phyloP scores from a whole-genome alignment of 257 asterid species.

The Salvia miltiorrhiza region DNA sequence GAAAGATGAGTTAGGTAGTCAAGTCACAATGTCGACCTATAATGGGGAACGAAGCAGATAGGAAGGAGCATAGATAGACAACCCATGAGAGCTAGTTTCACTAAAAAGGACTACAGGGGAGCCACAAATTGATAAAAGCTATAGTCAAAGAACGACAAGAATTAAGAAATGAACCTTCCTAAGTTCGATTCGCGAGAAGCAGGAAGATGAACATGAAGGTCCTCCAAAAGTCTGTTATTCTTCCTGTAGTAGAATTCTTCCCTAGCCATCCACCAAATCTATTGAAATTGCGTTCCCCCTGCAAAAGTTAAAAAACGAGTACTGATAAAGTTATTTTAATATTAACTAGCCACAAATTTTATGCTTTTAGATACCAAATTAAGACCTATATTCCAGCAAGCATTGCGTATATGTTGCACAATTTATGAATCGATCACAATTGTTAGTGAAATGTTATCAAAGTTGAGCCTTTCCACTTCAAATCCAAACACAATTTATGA shows the following conservation, averaged over 20 bases:
- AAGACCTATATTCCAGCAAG: too few species aligned
- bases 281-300: constrained; percentile 95
- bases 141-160: background rate
- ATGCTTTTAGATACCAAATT: too few species aligned
- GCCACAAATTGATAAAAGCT: background rate
- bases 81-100: background rate
- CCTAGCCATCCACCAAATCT: constrained; percentile 99
- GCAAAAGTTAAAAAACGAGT: constrained; percentile 23
- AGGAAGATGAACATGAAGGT: constrained; percentile 86
- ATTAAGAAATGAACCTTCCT: constrained; percentile 58
- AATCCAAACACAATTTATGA: too few species aligned
- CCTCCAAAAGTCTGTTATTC: constrained; percentile 84
- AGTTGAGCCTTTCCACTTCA: too few species aligned
- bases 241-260: constrained; percentile 87
- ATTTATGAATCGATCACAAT: too few species aligned
- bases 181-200: constrained; percentile 79
- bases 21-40: constrained; percentile 75
- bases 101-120: background rate
- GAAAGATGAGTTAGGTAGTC: constrained; percentile 69
- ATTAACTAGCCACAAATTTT: background rate
- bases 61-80: constrained; percentile 12
- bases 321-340: too few species aligned
- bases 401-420: too few species aligned
- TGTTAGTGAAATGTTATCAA: too few species aligned
- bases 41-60: constrained; percentile 12